These are phyloP conservation scores for Diaporthe sp. DNA, from an alignment of 2,329 filamentous ascomycete species.

Conservation along the genomic window DNA sequence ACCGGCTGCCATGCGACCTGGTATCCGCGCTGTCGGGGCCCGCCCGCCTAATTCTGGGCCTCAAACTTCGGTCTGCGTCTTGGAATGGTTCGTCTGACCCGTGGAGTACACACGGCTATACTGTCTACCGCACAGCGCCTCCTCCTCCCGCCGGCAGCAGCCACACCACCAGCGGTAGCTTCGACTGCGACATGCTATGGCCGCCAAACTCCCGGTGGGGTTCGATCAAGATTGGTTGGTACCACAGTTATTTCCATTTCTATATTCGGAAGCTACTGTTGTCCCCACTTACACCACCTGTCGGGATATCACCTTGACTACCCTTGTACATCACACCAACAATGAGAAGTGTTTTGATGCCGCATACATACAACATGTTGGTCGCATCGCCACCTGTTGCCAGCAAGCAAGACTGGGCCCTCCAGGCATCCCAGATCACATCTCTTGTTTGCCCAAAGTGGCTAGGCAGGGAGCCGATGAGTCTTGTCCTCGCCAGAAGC, in stretches of 20 bases:
- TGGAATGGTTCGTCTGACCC: constrained; percentile 12
- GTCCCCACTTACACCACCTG: neutral
- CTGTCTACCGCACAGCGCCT: constrained; percentile 14
- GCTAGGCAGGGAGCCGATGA: neutral
- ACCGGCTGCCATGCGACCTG: neutral
- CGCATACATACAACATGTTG: neutral
- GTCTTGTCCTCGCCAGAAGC: neutral
- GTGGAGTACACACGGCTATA: neutral
- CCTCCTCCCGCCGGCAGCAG: neutral
- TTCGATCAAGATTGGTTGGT: neutral
- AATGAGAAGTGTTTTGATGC: neutral
- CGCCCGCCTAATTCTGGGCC: neutral
- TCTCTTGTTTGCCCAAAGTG: neutral
- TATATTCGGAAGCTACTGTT: neutral
- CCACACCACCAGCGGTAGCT: neutral
- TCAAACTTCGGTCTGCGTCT: constrained; percentile 1
- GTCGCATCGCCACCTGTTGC: neutral
- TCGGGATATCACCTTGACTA: neutral
- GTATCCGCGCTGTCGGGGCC: neutral
- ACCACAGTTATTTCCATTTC: neutral
- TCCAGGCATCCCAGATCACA: neutral
- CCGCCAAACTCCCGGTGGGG: neutral
- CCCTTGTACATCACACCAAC: constrained; percentile 5
- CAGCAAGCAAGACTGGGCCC: neutral
- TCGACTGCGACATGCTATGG: neutral